A percentile compares a stretch with the other conserved stretches of the same genome.
Evolutionary conservation across 2,329 filamentous ascomycete species (phyloP).

Genomic region (Harringtonia aguacate): DNA sequence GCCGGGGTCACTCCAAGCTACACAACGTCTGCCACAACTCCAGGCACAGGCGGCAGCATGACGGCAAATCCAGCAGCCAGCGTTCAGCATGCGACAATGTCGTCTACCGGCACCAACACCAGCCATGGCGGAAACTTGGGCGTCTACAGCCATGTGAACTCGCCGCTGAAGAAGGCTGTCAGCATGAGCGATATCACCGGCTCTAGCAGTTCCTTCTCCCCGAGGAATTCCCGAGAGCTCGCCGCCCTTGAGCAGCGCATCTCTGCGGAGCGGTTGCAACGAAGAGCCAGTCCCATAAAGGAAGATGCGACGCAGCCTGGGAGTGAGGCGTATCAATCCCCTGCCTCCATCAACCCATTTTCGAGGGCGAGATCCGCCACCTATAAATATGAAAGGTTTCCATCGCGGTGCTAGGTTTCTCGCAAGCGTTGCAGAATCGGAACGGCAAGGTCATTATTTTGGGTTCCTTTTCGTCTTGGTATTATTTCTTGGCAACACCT

Average conservation of each 20-base stretch:
- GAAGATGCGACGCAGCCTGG: conserved; percentile 15
- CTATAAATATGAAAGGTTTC: conserved; percentile 30
- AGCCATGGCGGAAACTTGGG: conserved; percentile 65
- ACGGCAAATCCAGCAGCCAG: conserved; percentile 7
- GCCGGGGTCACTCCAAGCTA: conserved; percentile 1
- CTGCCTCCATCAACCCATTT: conserved; percentile 23
- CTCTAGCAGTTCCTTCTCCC: conserved; percentile 29
- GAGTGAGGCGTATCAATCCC: neutral
- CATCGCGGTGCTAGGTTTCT: conserved; percentile 15
- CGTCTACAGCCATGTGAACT: conserved; percentile 68
- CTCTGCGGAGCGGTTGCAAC: conserved; percentile 20
- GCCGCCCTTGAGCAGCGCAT: conserved; percentile 43
- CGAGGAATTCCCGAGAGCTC: conserved; percentile 52
- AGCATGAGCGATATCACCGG: conserved; percentile 49
- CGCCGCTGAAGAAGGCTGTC: conserved; percentile 68
- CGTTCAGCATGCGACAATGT: conserved; percentile 11
- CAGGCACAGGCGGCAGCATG: conserved; percentile 3
- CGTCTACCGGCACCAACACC: conserved; percentile 11
- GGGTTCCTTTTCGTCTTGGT: neutral
- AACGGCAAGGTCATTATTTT: neutral
- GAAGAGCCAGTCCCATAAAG: conserved; percentile 30
- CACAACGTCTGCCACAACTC: neutral
- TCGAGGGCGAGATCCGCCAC: conserved; percentile 24
- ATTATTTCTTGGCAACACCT: neutral
- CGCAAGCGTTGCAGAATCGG: neutral